A percentile compares a stretch with the other conserved stretches of the same genome.
phyloP scores from a whole-genome alignment of 177 flowering plant species.

The Vitis hybrid region DNA sequence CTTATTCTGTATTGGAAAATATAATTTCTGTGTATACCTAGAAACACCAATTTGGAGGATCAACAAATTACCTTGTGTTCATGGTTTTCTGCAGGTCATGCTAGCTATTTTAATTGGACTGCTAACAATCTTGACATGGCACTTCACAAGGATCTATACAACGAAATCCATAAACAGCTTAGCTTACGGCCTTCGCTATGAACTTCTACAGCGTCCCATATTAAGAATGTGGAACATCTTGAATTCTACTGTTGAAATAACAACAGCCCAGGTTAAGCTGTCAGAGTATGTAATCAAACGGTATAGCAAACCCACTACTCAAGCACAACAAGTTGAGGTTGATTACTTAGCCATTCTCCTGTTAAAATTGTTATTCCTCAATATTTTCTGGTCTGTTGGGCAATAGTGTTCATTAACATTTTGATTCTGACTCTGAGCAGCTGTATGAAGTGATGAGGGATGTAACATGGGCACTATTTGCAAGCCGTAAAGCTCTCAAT shows the following conservation, averaged over 20 bases:
- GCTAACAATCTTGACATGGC: conserved; percentile 92
- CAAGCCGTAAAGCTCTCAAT: conserved; percentile 83
- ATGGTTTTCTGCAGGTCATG: conserved; percentile 73
- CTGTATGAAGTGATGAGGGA: conserved; percentile 79
- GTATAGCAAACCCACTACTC: conserved; percentile 56
- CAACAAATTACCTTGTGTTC: not conserved
- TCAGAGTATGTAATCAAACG: conserved; percentile 74
- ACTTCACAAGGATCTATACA: conserved; percentile 82
- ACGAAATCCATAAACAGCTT: conserved; percentile 69
- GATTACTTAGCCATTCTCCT: conserved; percentile 7
- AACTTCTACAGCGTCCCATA: conserved; percentile 91
- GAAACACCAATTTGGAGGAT: not conserved
- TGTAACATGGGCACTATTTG: conserved; percentile 90
- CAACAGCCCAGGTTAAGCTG: conserved; percentile 89
- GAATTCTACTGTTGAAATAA: conserved; percentile 83
- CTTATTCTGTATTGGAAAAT: no score
- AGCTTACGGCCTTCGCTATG: conserved; percentile 83
- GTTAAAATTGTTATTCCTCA: not conserved
- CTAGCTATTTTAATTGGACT: conserved; percentile 92
- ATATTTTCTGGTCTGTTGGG: not conserved
- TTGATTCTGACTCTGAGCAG: conserved; percentile 39
- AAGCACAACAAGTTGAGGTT: conserved; percentile 81
- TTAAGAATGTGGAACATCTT: conserved; percentile 93
- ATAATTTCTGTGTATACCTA: not conserved
- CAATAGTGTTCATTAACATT: not conserved